A percentile compares a stretch with the other conserved stretches of the same genome.
Evolutionary conservation across 1,284 basidiomycete species (phyloP).

Genomic region (Malassezia sp.): DNA sequence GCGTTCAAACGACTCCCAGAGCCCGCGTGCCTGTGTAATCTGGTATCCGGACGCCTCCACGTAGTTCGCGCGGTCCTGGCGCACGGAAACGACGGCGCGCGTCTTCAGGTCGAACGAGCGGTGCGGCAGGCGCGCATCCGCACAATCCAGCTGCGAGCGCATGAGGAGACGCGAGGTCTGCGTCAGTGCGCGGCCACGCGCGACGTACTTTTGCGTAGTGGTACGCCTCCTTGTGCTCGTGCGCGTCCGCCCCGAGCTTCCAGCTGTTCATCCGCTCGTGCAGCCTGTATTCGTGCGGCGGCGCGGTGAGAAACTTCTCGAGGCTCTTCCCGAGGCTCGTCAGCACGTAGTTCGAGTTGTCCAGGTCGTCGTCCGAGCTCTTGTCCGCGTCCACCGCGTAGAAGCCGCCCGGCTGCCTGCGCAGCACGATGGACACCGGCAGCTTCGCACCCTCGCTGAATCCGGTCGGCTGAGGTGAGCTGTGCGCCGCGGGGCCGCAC

Average conservation of each 20-base stretch:
- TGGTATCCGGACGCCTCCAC: slow-evolving; percentile 49
- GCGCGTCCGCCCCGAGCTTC: slow-evolving; percentile 43
- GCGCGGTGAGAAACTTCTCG: slow-evolving; percentile 73
- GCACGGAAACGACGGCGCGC: slow-evolving; percentile 69
- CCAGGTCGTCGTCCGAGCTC: slow-evolving; percentile 20
- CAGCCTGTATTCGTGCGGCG: slow-evolving; percentile 57
- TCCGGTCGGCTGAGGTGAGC: too few species aligned
- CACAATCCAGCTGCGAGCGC: slow-evolving; percentile 88
- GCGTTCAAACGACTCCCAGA: slow-evolving; percentile 45
- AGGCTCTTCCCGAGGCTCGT: slow-evolving; percentile 63
- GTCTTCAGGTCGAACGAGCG: slow-evolving; percentile 95
- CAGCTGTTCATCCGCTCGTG: slow-evolving; percentile 52
- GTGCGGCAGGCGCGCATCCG: slow-evolving; percentile 68
- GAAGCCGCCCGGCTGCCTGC: slow-evolving; percentile 50
- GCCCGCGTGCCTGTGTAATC: slow-evolving; percentile 32
- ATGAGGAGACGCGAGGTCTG: slow-evolving; percentile 69
- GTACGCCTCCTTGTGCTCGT: slow-evolving; percentile 46
- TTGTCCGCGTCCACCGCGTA: slow-evolving; percentile 72
- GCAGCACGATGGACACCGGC: slow-evolving; percentile 62
- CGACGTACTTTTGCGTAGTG: too few species aligned
- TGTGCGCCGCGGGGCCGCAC: too few species aligned
- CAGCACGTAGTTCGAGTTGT: slow-evolving; percentile 42
- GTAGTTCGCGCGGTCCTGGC: slow-evolving; percentile 75
- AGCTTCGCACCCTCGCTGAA: slow-evolving; percentile 74
- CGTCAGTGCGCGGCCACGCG: too few species aligned